Evolutionary conservation across 192 early-diverging fungal species (phyloP), one percentile per base, ranked within the genome.

Genomic region (Coemansia sp.): DNA sequence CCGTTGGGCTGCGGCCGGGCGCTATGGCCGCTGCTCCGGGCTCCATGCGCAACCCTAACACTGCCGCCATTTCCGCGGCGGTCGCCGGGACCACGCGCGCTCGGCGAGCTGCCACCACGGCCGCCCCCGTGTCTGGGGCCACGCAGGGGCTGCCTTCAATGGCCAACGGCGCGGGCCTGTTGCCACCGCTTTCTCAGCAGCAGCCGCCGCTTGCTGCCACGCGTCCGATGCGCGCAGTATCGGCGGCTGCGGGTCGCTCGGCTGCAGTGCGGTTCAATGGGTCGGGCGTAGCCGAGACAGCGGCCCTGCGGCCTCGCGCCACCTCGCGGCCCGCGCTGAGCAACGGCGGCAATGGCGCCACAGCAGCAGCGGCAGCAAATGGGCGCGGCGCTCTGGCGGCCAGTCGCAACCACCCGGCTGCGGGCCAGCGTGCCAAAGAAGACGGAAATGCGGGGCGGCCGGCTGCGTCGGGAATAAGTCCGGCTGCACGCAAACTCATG

Each of bases 31-130:
- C 22, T 10, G n/a, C 51, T 49, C 41, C 55, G n/a, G 15, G 37
- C 13, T 30, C 19, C 11, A 17, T 42, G 10, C 56, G 60, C 25
- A 63, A 59, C 27, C 58, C 60, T 14, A 69, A 69, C n/a, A 10
- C 53, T 5, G 57, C 58, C 1, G 71, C 65, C 15, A 65, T 77
- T 23, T 69, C 73, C 2, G 73, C 73, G 0, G 73, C 73, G 2
- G 73, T 77, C 3, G 73, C 73, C 2, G 73, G 73, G 2, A 77
- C 73, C 0, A 65, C 73, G 11, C 46, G 73, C 14, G 62, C 73
- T 3, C 41, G 73, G 29, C 47, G 67, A 11, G 29, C 60, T 21
- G 60, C 61, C 10, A 34, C 57, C 9, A 25, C 51, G n/a, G 41
- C 23, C 10, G 10, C 41, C 23, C n/a, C 34, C n/a, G 35, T 43